Base-by-base conservation (phyloP, 2,329 filamentous ascomycete genomes). In the Endoconidiophora laricicola region DNA sequence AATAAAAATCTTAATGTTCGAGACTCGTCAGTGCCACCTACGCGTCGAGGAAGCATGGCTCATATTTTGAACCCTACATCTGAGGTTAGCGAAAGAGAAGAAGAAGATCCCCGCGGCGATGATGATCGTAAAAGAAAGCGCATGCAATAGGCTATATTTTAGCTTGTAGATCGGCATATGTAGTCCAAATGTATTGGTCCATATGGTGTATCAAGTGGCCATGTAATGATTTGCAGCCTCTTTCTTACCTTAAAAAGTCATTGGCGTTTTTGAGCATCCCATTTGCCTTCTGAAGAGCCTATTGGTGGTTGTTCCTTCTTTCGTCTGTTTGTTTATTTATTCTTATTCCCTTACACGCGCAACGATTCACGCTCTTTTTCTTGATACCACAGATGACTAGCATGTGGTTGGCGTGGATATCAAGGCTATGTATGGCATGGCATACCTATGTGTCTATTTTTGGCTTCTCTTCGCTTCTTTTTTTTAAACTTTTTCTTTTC, bases 51-150 rank as follows among this genome's bases (percentile, higher is more conserved):
- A 22, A 78, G 74, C 61, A 78, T 78, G 73, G 74, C 74, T 0
- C 74, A 78, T 54, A 78, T 78, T 16, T 63, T 78, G n/a, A 78
- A 78, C 57, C 74, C 74, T 1, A 73, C 73, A 22, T 72, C 75
- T 48, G 75, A 70, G 18, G 67, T 66, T 4, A 37, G 46, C 10
- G 74, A 76, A 60, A 65, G 71, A 37, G 70, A 72, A 4, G 71
- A 75, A 24, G 74, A 77, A 51, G 74, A 76, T 50, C 72, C 73
- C 0, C 64, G 73, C 29, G 73, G 70, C 20, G 73, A 78, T 20
- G 73, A 76, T 9, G 74, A 77, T 56, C 67, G 74, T 42, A 81
- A 81, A 61, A 69, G 78, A 52, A 80, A 80, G 62, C 69, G 78
- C 49, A 63, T 79, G 56, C 67, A 72, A 56, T 76, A 57, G 37